Conservation (phyloP, 129 eudicot genomes). For the Apium graveolens region DNA sequence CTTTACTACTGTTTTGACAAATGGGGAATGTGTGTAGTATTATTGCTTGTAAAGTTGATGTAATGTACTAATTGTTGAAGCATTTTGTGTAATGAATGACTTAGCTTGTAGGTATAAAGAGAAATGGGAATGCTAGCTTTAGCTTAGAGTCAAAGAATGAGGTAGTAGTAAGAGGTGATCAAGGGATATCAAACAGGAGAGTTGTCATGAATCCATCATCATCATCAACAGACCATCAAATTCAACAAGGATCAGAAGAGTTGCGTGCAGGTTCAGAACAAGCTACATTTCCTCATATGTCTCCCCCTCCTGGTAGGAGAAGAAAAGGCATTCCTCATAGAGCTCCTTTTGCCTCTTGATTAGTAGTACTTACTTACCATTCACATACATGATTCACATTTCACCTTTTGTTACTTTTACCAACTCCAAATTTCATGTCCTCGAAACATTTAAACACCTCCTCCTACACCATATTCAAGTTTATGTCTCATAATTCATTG, state of each 20-base stretch:
- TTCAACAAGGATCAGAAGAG: constrained; percentile 46
- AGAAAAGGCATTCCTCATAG: constrained; percentile 98
- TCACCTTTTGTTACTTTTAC: constrained; percentile 8
- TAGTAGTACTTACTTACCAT: constrained; percentile 9
- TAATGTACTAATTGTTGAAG: background rate
- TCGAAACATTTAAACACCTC: background rate
- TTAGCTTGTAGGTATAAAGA: constrained; percentile 85
- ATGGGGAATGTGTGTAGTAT: background rate
- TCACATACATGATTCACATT: constrained; percentile 7
- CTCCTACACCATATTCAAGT: background rate
- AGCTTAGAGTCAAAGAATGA: constrained; percentile 47
- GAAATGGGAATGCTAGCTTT: constrained; percentile 83
- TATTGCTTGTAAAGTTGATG: background rate
- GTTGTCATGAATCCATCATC: constrained; percentile 14
- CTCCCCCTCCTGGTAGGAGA: constrained; percentile 73
- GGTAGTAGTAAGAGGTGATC: constrained; percentile 20
- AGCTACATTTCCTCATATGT: constrained; percentile 79
- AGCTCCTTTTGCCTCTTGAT: constrained; percentile 69
- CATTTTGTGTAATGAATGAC: constrained; percentile 17
- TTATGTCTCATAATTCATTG: background rate
- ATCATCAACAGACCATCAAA: constrained; percentile 35
- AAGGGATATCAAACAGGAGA: constrained; percentile 28
- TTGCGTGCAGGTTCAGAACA: constrained; percentile 79
- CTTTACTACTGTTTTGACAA: background rate
- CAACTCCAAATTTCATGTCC: background rate